A percentile compares a stretch with the other conserved stretches of the same genome.
These are phyloP conservation scores for Acanthochlamys bracteata DNA, from an alignment of 106 monocot species.

Conservation along the genomic window DNA sequence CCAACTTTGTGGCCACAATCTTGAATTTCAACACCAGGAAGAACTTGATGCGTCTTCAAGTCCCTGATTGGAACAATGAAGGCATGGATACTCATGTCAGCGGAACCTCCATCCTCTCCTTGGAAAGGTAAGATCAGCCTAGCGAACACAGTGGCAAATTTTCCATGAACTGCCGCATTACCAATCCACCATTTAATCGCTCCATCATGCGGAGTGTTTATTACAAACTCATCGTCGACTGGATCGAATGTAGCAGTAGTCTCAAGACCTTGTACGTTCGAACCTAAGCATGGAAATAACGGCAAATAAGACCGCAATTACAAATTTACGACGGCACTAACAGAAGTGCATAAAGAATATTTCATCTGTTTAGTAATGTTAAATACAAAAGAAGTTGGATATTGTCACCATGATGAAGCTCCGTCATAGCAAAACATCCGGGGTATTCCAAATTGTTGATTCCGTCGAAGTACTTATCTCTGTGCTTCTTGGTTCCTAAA, in stretches of 20 bases:
- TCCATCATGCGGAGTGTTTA: slow-evolving; percentile 90
- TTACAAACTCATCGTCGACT: slow-evolving; percentile 73
- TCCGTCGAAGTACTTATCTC: slow-evolving; percentile 74
- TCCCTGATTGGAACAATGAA: slow-evolving; percentile 95
- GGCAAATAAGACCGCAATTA: too few relatives aligned
- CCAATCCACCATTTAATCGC: slow-evolving; percentile 99
- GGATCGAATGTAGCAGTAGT: slow-evolving; percentile 97
- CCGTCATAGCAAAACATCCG: slow-evolving; percentile 99
- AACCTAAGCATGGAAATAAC: slow-evolving; percentile 36
- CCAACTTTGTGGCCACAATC: slow-evolving; percentile 96
- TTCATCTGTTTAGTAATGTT: too few relatives aligned
- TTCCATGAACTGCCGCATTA: slow-evolving; percentile 91
- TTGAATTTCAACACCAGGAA: slow-evolving; percentile 85
- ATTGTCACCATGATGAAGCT: slow-evolving; percentile 86
- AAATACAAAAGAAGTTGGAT: too few relatives aligned
- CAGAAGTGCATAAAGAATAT: too few relatives aligned
- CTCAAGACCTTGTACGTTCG: slow-evolving; percentile 92
- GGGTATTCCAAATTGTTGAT: slow-evolving; percentile 87
- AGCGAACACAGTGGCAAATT: slow-evolving; percentile 92
- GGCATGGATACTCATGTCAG: slow-evolving; percentile 93
- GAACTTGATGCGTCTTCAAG: slow-evolving; percentile 48
- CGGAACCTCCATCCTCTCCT: slow-evolving; percentile 30
- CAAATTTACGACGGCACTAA: too few relatives aligned
- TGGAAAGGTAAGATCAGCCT: slow-evolving; percentile 57
- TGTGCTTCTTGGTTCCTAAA: slow-evolving; percentile 89